phyloP scores from a whole-genome alignment of 2,329 filamentous ascomycete genomes.

The Talaromyces sp. region DNA sequence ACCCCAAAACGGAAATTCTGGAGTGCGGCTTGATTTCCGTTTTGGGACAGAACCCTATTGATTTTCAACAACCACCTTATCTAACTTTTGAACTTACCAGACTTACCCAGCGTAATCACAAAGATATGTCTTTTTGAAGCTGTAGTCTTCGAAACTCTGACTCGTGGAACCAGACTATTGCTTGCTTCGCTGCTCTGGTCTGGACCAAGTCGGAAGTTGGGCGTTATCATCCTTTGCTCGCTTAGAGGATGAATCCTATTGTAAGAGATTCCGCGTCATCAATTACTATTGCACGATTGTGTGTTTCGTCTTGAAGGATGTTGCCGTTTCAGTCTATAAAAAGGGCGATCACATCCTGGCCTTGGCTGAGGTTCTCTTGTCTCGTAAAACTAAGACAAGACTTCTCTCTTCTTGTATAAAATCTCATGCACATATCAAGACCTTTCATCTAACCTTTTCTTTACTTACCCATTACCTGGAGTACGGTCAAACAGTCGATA shows the following conservation, averaged over 20 bases:
- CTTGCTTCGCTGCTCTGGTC: background rate
- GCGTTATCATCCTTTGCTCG: background rate
- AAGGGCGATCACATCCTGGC: background rate
- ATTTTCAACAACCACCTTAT: background rate
- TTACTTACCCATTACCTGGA: background rate
- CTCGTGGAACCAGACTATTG: background rate
- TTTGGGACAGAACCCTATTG: conserved; percentile 1
- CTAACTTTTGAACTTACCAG: conserved; percentile 4
- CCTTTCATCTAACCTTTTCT: background rate
- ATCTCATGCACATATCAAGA: background rate
- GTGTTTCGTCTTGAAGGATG: background rate
- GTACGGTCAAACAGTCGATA: background rate
- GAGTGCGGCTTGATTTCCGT: background rate
- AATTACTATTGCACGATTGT: background rate
- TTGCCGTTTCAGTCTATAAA: conserved; percentile 7
- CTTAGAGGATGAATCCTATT: conserved; percentile 6
- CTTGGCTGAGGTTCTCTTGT: background rate
- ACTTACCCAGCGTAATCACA: background rate
- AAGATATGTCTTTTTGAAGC: background rate
- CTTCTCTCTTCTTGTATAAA: background rate
- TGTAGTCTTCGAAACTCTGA: background rate
- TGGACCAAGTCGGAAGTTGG: background rate
- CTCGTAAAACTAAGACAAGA: background rate
- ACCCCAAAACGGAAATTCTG: conserved; percentile 14
- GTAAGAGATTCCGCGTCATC: background rate